Evolutionary conservation across 208 protist species (phyloP), one percentile per base, ranked within the genome.

Genomic region (Trypanosoma vivax): DNA sequence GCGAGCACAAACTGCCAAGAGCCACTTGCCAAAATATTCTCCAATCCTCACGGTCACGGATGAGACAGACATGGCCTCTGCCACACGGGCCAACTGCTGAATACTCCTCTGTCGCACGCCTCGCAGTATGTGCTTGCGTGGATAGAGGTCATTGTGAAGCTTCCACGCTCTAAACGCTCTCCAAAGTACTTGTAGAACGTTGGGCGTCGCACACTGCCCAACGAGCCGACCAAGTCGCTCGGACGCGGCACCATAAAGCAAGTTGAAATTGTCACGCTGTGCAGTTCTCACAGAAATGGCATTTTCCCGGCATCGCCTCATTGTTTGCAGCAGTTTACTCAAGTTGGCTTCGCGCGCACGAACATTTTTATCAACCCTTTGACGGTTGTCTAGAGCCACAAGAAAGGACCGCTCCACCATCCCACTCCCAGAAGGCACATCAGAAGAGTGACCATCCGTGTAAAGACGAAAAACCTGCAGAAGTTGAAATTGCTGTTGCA

Each of bases 241-340:
- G n/a, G 52, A 54, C 21, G 83, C 57, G 51, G 14, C 30, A 31
- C 74, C 54, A 54, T 73, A 78, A 10, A 71, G 24, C 9, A 48
- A 54, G 41, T 85, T 62, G 52, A 85, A 93, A 24, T 70, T 60
- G 13, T 73, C 76, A 14, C 74, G 68, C 57, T 93, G 81, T 38
- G 65, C 70, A 51, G 51, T 64, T 37, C 79, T 79, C 11, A 88
- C 73, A 9, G 62, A 50, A n/a, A 77, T 50, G 5, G 81, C 69
- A n/a, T 70, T 59, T 24, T 61, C 37, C 14, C 77, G 72, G 46
- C 69, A 88, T 16, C 50, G 42, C 28, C 59, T 65, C 42, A 93
- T 38, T 39, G 76, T 58, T 45, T 76, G 49, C 47, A 93, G 48
- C 38, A 82, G 68, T 24, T 50, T 34, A 49, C 62, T 76, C 38